Evolutionary conservation across 257 asterid genomes (phyloP).

Genomic region (Salvia rosmarinus): DNA sequence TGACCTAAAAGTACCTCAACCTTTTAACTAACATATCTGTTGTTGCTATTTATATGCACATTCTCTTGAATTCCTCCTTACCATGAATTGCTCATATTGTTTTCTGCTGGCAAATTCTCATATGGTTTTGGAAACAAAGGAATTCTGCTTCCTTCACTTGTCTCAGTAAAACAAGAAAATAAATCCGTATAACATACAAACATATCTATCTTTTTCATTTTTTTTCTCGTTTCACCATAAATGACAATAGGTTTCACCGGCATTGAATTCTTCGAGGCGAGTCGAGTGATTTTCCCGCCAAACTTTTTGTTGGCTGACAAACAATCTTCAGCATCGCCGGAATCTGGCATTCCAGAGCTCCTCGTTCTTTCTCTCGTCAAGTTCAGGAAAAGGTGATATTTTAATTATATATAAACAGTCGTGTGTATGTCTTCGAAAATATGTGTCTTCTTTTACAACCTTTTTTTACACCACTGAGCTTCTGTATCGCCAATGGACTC

Average conservation of each 20-base stretch:
- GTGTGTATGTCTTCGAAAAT: too few species aligned
- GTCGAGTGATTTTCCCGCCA: constrained; percentile 39
- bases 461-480: not conserved
- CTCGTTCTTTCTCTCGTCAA: constrained; percentile 46
- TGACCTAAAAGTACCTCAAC: not conserved
- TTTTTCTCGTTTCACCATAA: constrained; percentile 46
- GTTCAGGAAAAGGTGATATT: constrained; percentile 57
- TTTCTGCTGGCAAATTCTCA: not conserved
- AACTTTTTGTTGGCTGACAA: constrained; percentile 29
- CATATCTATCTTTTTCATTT: not conserved
- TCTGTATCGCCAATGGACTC: too few species aligned
- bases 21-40: not conserved
- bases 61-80: not conserved
- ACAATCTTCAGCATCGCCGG: constrained; percentile 57
- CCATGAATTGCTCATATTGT: too few species aligned
- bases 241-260: constrained; percentile 68
- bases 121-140: not conserved
- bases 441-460: too few species aligned
- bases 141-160: not conserved
- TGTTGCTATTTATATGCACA: not conserved
- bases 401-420: too few species aligned
- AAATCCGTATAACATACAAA: not conserved
- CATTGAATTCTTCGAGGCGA: constrained; percentile 36
- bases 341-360: constrained; percentile 49
- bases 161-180: not conserved